Percentiles rank a stretch among this genome's conserved stretches.
phyloP scores from a whole-genome alignment of 169 alveolate species.

The Cryptosporidium parvum region DNA sequence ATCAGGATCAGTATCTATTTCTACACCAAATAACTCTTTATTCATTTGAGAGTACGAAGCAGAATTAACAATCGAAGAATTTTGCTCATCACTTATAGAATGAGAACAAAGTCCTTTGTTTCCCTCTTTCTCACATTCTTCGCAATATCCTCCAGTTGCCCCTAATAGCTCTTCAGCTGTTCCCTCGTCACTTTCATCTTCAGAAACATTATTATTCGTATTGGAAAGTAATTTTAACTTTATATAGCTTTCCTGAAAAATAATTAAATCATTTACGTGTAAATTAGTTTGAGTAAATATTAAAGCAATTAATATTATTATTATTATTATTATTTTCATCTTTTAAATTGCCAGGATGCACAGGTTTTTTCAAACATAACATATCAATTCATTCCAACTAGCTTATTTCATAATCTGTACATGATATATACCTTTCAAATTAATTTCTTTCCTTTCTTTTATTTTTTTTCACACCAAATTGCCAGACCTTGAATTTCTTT shows the following conservation, averaged over 20 bases:
- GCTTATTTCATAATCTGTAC: neutral
- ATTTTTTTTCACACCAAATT: too few relatives aligned
- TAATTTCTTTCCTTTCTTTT: too few relatives aligned
- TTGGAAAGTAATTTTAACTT: neutral
- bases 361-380: too few relatives aligned
- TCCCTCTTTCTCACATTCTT: neutral
- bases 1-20: too few relatives aligned
- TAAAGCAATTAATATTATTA: neutral
- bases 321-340: too few relatives aligned
- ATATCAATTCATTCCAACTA: too few relatives aligned
- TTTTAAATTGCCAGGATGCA: neutral
- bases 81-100: neutral
- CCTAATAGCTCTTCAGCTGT: neutral
- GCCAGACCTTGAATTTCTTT: too few relatives aligned
- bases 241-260: neutral
- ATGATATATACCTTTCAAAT: neutral
- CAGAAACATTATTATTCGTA: neutral
- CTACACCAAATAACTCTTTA: neutral
- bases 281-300: neutral
- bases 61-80: neutral
- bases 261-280: neutral
- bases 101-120: neutral
- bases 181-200: too few relatives aligned
- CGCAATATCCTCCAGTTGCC: conserved; percentile 1
- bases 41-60: neutral